Evolutionary conservation across 1,139 yeast genomes (phyloP), one percentile per base, ranked within the genome.

Genomic region (Suhomyces anneliseae): DNA sequence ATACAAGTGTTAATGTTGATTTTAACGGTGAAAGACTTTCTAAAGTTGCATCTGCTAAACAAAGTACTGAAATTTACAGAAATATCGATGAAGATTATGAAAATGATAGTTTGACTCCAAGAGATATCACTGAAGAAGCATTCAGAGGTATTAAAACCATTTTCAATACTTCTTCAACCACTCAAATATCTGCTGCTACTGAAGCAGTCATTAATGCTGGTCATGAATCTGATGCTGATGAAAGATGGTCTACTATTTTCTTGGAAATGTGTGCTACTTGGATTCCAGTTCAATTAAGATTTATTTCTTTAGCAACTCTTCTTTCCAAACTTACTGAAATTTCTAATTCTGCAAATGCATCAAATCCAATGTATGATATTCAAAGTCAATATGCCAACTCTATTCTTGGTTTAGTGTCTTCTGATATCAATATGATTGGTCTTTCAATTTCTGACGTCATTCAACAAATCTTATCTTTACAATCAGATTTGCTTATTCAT

Each of bases 271-370:
- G 89, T 49, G 82, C 90, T 9, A 79, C 82, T 39, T 90, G 93
- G 82, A 81, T 90, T 7, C 98, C 96, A 0, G 96, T 93, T 14
- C 97, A 90, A 60, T 71, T 90, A 51, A 74, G 99, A 53, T 92
- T 89, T 63, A 71, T 86, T 37, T 79, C 88, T 6, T 72, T 88
- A 44, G 64, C 67, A 11, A 71, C 81, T 11, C 61, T 80, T 38
- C 66, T 80, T 31, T 47, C 64, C 3, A 63, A 64, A 19, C 65
- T 79, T 45, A 50, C 55, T 8, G 42, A 51, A 4, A 47, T 64
- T 4, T 53, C 70, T 14, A 52, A 56, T 10, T 53, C 58, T 12
- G 53, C 60, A 24, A 58, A 59, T 3, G 44, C 54, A 8, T 52
- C 57, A 15, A 63, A 65, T 5, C 58, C 64, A 3, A 44, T 55